Conservation (phyloP, 768 basidiomycete species). For the Neoboletus subvelutipes region DNA sequence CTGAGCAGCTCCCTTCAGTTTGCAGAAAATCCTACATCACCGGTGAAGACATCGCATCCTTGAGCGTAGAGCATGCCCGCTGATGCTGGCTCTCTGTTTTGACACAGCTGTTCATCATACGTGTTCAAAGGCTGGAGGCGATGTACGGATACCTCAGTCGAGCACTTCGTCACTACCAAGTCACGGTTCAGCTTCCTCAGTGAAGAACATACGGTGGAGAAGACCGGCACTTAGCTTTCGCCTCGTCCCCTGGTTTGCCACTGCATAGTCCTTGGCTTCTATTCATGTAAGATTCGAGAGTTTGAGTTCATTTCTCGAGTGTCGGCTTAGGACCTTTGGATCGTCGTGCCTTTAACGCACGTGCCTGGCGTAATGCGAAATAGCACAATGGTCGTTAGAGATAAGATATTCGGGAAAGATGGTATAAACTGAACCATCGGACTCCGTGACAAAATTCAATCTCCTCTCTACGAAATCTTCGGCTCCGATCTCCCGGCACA, state of each 20-base stretch:
- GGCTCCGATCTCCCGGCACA: background rate
- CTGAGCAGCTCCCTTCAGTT: constrained; percentile 10
- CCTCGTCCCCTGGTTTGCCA: background rate
- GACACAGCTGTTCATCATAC: constrained; percentile 14
- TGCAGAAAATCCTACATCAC: constrained; percentile 12
- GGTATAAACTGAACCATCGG: background rate
- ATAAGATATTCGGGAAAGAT: background rate
- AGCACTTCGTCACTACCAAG: constrained; percentile 24
- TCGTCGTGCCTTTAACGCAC: background rate
- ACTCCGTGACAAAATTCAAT: background rate
- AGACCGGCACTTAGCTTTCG: background rate
- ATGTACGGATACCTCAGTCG: constrained; percentile 23
- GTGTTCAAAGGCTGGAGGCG: constrained; percentile 14
- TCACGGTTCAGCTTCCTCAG: constrained; percentile 16
- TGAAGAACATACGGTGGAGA: background rate
- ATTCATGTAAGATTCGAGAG: background rate
- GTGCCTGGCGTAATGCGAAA: background rate
- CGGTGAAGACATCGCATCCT: constrained; percentile 1
- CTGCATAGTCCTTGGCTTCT: background rate
- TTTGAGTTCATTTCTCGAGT: background rate
- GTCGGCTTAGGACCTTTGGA: too few species aligned
- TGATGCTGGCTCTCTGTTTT: background rate
- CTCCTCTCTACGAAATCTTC: background rate
- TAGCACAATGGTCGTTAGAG: background rate
- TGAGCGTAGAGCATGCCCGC: background rate